phyloP scores from a whole-genome alignment of 306 rosid genomes.

The Cyclanthera cordifolia region DNA sequence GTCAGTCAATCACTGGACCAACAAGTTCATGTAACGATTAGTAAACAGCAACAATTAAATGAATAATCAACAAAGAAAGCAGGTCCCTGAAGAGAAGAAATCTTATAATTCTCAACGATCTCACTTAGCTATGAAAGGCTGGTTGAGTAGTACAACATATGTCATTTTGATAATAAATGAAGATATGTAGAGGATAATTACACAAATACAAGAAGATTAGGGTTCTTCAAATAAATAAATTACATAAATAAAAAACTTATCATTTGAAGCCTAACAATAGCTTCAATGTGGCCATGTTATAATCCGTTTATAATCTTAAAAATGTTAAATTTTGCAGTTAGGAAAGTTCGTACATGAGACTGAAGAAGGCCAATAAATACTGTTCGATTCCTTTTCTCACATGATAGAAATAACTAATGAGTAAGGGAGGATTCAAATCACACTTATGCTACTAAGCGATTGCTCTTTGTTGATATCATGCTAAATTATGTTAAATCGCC shows the following conservation, averaged over 20 bases:
- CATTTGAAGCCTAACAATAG: too few species aligned
- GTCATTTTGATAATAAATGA: not conserved
- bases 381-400: not conserved
- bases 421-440: too few species aligned
- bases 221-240: not conserved
- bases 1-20: too few species aligned
- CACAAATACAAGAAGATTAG: not conserved
- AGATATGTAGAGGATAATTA: not conserved
- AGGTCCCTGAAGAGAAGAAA: not conserved
- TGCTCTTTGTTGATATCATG: too few species aligned
- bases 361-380: not conserved
- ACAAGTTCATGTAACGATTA: too few species aligned
- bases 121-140: not conserved
- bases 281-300: too few species aligned
- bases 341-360: not conserved
- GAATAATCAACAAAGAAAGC: not conserved
- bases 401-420: not conserved
- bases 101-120: not conserved
- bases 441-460: too few species aligned
- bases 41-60: not conserved
- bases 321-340: not conserved
- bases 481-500: too few species aligned
- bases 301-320: not conserved
- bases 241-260: too few species aligned
- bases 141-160: not conserved